Evolutionary conservation across 2,329 filamentous ascomycete genomes (phyloP), one percentile per base, ranked within the genome.

Genomic region (Botryotinia convoluta): DNA sequence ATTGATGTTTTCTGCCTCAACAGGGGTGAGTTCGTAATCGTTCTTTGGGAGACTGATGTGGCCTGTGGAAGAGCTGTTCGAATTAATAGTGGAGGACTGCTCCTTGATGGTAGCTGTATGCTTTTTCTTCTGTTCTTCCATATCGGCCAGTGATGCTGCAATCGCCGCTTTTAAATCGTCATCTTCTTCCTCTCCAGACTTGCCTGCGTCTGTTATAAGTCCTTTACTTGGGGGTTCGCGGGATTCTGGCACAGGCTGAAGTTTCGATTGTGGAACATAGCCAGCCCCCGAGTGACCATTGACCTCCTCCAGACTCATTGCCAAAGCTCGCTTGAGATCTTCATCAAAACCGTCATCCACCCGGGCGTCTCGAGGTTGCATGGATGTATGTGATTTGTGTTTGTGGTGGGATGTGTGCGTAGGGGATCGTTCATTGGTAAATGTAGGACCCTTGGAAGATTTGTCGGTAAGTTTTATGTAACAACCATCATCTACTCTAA

Each of bases 1-100:
- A 79, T 97, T 97, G 82, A 99, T 99, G 78, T 98, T 98, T 82
- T 99, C 96, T 0, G 95, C 94, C 83, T 99, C 96, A 0, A 97
- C 92, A 0, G 93, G 91, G 0, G 93, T 97, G 71, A 99, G 87
- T 83, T 99, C 96, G 81, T 98, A 97, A 78, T 98, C 94, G 79
- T 95, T 97, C 84, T 95, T 97, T 1, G 93, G 92, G 61, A 92
- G 83, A 6, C 86, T 81, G 76, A 88, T 89, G 61, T 86, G 85
- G n/a, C 87, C 84, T 37, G 86, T 81, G 35, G 18, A 59, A 18
- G 86, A 82, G 4, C 84, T 82, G 5, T 85, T 81, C 26, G 85
- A 83, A 39, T 85, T 84, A 1, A 86, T 84, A 54, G 85, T 86
- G 0, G 88, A 87, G 1, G 92, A 88, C 75, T 96, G 93, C 79